Conservation (phyloP, 805 yeast species). For the Sugiyamaella chiloensis region DNA sequence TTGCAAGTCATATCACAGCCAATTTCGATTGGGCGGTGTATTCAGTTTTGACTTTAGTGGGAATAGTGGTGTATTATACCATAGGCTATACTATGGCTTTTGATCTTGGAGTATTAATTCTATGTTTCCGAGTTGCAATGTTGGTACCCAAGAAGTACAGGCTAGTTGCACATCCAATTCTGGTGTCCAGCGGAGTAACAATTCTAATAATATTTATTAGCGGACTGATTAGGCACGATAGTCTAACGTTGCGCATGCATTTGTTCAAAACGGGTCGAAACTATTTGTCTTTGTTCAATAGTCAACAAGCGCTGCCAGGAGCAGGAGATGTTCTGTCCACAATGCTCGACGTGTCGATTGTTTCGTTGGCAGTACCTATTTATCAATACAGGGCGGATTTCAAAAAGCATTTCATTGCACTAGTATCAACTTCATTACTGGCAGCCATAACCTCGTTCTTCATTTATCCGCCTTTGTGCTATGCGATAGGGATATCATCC, state of each 20-base stretch:
- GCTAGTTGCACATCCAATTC: constrained; percentile 65
- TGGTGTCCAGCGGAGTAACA: constrained; percentile 62
- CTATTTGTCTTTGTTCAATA: constrained; percentile 56
- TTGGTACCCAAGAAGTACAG: constrained; percentile 46
- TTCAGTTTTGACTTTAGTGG: constrained; percentile 45
- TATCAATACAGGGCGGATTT: constrained; percentile 67
- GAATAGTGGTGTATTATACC: constrained; percentile 59
- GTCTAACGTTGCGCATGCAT: constrained; percentile 46
- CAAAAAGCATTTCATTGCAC: constrained; percentile 51
- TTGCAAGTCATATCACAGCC: constrained; percentile 39
- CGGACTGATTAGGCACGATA: constrained; percentile 46
- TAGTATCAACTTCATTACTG: constrained; percentile 57
- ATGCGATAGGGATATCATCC: constrained; percentile 59
- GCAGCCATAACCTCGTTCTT: constrained; percentile 59
- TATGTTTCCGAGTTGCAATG: constrained; percentile 52
- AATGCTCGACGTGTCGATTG: constrained; percentile 74
- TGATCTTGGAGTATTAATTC: constrained; percentile 58
- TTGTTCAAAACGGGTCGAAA: constrained; percentile 68
- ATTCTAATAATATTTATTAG: constrained; percentile 61
- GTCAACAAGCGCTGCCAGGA: constrained; percentile 56
- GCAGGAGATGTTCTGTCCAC: constrained; percentile 74
- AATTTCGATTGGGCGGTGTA: constrained; percentile 58
- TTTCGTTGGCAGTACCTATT: constrained; percentile 73
- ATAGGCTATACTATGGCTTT: constrained; percentile 57
- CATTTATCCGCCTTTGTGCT: constrained; percentile 67